Conservation (phyloP, 495 filamentous ascomycete genomes). For the Clavariopsis aquatica region DNA sequence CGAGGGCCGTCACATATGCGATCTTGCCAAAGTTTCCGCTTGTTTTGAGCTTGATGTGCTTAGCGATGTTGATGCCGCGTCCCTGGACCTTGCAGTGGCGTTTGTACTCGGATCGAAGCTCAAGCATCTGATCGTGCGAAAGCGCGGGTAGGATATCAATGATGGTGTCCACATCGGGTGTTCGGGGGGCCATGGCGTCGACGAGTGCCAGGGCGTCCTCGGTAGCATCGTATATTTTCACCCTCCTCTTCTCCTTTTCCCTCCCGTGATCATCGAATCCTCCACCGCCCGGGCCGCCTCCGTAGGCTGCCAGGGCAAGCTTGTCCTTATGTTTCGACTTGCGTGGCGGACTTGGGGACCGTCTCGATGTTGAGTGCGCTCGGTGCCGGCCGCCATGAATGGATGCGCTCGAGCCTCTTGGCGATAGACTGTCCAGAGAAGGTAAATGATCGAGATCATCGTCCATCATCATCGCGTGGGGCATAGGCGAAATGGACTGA, state of each 20-base stretch:
- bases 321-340: constrained; percentile 34
- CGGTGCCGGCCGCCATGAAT: constrained; percentile 26
- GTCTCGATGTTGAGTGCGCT: constrained; percentile 27
- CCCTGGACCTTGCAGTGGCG: constrained; percentile 69
- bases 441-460: constrained; percentile 45
- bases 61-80: constrained; percentile 85
- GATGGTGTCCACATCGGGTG: constrained; percentile 67
- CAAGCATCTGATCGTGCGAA: constrained; percentile 80
- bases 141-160: constrained; percentile 83
- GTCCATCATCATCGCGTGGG: constrained; percentile 63
- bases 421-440: constrained; percentile 34
- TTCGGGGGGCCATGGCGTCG: constrained; percentile 67
- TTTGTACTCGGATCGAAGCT: constrained; percentile 86
- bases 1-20: constrained; percentile 85
- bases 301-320: constrained; percentile 21
- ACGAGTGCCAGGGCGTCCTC: constrained; percentile 76
- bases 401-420: constrained; percentile 28
- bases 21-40: constrained; percentile 85
- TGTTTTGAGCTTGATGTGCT: constrained; percentile 81
- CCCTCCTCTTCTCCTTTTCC: constrained; percentile 49
- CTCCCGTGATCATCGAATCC: constrained; percentile 3
- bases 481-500: constrained; percentile 94
- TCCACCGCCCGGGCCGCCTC: constrained; percentile 11
- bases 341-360: constrained; percentile 17
- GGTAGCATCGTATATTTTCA: constrained; percentile 72